phyloP scores from a whole-genome alignment of 495 filamentous ascomycete species.

The Hypoxylon perforatum region DNA sequence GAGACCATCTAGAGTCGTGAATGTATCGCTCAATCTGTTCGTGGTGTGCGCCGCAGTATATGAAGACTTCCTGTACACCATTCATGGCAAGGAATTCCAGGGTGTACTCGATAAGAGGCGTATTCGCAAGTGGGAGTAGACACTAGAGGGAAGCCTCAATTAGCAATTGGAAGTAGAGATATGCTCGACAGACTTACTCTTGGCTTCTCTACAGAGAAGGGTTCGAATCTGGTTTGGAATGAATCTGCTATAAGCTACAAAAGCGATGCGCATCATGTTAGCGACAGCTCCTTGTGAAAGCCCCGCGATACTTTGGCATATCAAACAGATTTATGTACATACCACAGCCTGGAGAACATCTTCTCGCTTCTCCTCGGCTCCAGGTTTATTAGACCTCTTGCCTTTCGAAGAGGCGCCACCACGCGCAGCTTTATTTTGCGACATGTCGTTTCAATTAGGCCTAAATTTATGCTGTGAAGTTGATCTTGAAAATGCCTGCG shows the following conservation, averaged over 20 bases:
- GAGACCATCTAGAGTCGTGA: conserved; percentile 59
- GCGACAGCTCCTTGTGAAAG: conserved; percentile 19
- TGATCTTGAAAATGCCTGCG: background rate
- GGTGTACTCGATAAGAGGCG: conserved; percentile 95
- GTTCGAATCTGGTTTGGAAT: conserved; percentile 89
- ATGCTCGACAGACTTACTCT: conserved; percentile 67
- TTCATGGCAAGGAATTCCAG: conserved; percentile 95
- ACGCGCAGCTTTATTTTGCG: conserved; percentile 56
- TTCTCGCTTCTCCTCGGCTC: conserved; percentile 75
- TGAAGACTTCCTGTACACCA: conserved; percentile 88
- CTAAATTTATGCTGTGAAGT: conserved; percentile 3
- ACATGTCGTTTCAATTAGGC: conserved; percentile 46
- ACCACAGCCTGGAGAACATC: conserved; percentile 93
- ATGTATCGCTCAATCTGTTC: conserved; percentile 90
- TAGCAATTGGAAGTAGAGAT: conserved; percentile 16
- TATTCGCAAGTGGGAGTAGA: conserved; percentile 92
- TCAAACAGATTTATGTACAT: conserved; percentile 33
- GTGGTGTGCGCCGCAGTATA: conserved; percentile 92
- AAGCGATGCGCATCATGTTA: conserved; percentile 28
- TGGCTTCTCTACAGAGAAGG: conserved; percentile 89
- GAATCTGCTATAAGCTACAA: conserved; percentile 85
- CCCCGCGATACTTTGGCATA: conserved; percentile 30
- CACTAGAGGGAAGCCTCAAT: conserved; percentile 65
- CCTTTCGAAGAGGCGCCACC: conserved; percentile 56
- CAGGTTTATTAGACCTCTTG: conserved; percentile 66